Evolutionary conservation across 176 grass and related monocot species (phyloP), one percentile per base, ranked within the genome.

Genomic region (Zoysia japonica): DNA sequence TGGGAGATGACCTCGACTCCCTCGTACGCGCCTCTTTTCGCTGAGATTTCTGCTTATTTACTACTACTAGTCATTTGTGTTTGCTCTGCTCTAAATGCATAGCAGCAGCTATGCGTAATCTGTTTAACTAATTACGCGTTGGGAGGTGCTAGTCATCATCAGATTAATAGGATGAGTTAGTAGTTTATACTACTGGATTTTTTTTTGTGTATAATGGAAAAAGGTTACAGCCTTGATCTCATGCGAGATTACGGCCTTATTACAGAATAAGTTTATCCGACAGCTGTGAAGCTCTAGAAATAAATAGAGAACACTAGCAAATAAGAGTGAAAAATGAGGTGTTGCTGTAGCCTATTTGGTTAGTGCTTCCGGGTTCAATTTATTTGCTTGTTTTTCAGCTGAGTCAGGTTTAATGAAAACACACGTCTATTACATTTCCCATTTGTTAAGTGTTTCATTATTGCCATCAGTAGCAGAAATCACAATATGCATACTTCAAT

Each of bases 1-100:
- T 82, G 57, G 41, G 61, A 43, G 88, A 91, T 11, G 85, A 90
- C 79, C 84, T 93, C 57, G 90, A 91, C 41, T 85, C 86, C 70
- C 86, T 91, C 19, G 86, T 91, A 66, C 12, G 28, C 44, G 20
- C 20, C 20, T 60, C 14, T 1, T 55, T 53, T 53, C 15, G 17
- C 20, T 36, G 3, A 61, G 49, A 79, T 72, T 60, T 57, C 14
- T 47, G 70, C 20, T 15, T 53, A 37, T 8, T 67, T 67, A 28
- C 28, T 28, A 28, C 28, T 28, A 28, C 28, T 28, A 39, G 59
- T 28, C 20, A 61, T 69, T 70, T 60, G 10, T 82, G 9, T 57
- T 9, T 70, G 49, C 42, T 47, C 28, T 71, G 67, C 66, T 51
- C 52, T 77, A 6, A 65, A 50, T 51, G 20, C 47, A 50, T 73